Base-by-base conservation (phyloP, 768 basidiomycete genomes). In the Phanerodontia chrysosporium region DNA sequence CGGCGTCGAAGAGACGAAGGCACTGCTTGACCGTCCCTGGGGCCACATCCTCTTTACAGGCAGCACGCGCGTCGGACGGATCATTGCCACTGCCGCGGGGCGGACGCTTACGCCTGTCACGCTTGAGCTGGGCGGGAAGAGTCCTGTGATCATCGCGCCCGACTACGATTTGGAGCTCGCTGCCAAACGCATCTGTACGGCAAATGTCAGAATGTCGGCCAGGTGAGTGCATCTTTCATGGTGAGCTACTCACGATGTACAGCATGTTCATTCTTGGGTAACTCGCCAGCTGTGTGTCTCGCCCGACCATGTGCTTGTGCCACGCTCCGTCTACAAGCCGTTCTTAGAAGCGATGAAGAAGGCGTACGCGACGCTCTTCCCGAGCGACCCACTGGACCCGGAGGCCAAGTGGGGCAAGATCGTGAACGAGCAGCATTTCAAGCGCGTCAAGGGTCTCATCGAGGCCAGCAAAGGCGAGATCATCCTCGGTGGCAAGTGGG, bases 101-200 rank as follows among this genome's bases (percentile, higher is more conserved):
- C 73, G 78, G 66, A 64, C 73, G 44, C 60, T 78, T 14, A 77
- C 76, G 6, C 77, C 78, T 6, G 51, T 73, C 49, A 76, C 78
- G 12, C 71, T 80, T 45, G 78, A 79, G 65, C 58, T 74, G 18
- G 73, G 68, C 58, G 76, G 75, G 18, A 81, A 80, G 68, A 75
- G 72, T 44, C 81, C 81, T 1, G 79, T 79, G 2, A 58, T 83
- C 35, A 67, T 85, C 36, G 77, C 78, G 53, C 49, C 74, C 3
- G 69, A 72, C 14, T 73, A 68, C 58, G 73, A 83, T 64, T 62
- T 84, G 61, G 69, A 75, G 2, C 61, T 85, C 27, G 79, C 83
- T 0, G 90, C 87, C 0, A 83, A 80, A 65, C 79, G 88, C 10
- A 78, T 87, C 70, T 89, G 22, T 89, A 81, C 80, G 89, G 83